Evolutionary conservation across 2,329 filamentous ascomycete species (phyloP).

Genomic region (Eutypella sp.): DNA sequence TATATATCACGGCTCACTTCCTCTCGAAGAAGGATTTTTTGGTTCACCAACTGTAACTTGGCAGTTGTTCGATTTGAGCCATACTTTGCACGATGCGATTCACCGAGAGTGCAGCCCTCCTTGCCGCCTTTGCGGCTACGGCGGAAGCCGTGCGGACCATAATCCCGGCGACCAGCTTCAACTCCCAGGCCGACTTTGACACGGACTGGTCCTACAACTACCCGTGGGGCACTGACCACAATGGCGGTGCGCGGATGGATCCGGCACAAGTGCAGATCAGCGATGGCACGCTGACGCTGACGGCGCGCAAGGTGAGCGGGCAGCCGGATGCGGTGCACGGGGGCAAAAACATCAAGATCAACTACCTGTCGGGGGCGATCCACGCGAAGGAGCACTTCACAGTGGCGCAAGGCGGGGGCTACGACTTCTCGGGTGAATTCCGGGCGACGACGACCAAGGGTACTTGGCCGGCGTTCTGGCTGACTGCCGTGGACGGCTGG

Average conservation of each 20-base stretch:
- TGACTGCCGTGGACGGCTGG: constrained; percentile 50
- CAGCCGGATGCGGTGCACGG: constrained; percentile 34
- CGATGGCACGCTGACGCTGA: constrained; percentile 39
- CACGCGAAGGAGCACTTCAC: constrained; percentile 35
- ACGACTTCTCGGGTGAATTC: constrained; percentile 38
- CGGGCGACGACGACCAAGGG: constrained; percentile 35
- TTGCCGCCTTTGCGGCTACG: constrained; percentile 17
- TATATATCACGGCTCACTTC: too few species aligned
- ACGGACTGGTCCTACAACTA: constrained; percentile 48
- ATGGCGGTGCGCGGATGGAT: constrained; percentile 52
- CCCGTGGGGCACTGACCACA: constrained; percentile 54
- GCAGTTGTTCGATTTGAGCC: not conserved
- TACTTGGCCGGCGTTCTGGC: constrained; percentile 57
- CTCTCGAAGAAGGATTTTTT: not conserved
- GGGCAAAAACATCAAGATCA: constrained; percentile 38
- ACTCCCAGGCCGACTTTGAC: constrained; percentile 33
- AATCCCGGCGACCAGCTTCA: constrained; percentile 34
- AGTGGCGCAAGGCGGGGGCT: constrained; percentile 32
- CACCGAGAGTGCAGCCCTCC: constrained; percentile 1
- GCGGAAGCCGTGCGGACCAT: constrained; percentile 28
- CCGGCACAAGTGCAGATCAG: constrained; percentile 38
- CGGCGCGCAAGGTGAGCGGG: constrained; percentile 38
- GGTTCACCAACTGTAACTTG: not conserved
- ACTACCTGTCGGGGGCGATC: constrained; percentile 47
- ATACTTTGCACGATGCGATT: constrained; percentile 5